Conservation (phyloP, 2,329 filamentous ascomycete genomes). For the Fusarium newnesense region DNA sequence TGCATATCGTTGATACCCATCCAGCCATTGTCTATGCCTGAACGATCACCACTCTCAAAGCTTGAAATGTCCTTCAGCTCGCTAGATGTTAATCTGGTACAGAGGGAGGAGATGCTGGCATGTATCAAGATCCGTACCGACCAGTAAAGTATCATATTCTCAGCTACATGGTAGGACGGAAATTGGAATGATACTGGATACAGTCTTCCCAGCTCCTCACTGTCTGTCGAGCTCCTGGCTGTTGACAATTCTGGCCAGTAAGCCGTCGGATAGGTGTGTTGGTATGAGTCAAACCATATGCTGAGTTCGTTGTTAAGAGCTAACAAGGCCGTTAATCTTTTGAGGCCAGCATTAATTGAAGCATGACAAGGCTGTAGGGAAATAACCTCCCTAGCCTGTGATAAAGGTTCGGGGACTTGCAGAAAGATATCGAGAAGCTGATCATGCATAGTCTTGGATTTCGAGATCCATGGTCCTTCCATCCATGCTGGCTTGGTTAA, state of each 20-base stretch:
- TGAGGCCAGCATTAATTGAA: fast-evolving
- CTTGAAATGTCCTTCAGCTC: fast-evolving
- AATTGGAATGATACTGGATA: neutral
- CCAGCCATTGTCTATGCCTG: fast-evolving
- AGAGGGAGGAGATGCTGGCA: fast-evolving
- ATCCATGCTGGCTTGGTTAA: neutral
- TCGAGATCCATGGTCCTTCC: neutral
- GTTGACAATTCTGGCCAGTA: neutral
- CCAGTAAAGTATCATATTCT: neutral
- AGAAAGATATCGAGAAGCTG: neutral
- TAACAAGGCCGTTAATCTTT: fast-evolving
- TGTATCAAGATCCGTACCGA: neutral
- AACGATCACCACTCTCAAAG: fast-evolving
- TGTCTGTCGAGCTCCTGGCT: neutral
- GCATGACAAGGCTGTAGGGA: fast-evolving
- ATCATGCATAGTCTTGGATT: neutral
- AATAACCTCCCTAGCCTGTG: fast-evolving
- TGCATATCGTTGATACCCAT: neutral
- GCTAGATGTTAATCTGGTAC: fast-evolving
- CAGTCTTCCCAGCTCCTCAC: neutral
- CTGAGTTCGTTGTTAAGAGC: fast-evolving
- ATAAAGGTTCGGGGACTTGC: neutral
- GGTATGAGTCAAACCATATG: neutral
- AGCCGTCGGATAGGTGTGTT: fast-evolving
- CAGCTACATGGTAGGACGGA: neutral